Conservation (phyloP, 305 asterid genomes). For the Fraxinus greggii region DNA sequence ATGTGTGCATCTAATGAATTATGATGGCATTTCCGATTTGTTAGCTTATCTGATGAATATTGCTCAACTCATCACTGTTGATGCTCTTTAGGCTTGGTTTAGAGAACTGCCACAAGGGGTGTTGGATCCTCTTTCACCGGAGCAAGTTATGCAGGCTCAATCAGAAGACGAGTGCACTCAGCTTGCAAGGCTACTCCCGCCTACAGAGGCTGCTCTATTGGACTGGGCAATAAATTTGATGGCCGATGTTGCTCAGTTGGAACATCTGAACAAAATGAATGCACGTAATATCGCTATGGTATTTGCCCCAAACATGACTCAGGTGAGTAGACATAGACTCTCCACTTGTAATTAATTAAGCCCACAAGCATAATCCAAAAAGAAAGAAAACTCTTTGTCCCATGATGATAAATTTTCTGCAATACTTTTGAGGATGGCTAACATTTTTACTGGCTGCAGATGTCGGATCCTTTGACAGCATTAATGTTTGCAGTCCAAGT, state of each 20-base stretch:
- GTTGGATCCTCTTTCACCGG: constrained; percentile 68
- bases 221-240: constrained; percentile 90
- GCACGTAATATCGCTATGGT: constrained; percentile 87
- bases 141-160: constrained; percentile 70
- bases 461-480: constrained; percentile 94
- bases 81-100: constrained; percentile 72
- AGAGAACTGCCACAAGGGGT: constrained; percentile 83
- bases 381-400: neutral
- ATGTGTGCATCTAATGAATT: neutral
- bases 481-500: constrained; percentile 88
- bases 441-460: constrained; percentile 39
- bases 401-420: neutral
- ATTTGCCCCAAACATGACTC: constrained; percentile 94
- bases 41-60: neutral
- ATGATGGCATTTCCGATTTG: neutral
- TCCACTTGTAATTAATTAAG: neutral
- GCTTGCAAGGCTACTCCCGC: constrained; percentile 65
- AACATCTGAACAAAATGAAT: constrained; percentile 78
- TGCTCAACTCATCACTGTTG: neutral
- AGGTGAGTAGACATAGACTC: constrained; percentile 38
- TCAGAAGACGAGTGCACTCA: constrained; percentile 69
- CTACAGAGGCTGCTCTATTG: constrained; percentile 70
- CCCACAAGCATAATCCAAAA: neutral
- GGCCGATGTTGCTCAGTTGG: constrained; percentile 82
- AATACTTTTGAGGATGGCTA: neutral